Conservation (phyloP, 768 basidiomycete species). For the Panellus pusillus region DNA sequence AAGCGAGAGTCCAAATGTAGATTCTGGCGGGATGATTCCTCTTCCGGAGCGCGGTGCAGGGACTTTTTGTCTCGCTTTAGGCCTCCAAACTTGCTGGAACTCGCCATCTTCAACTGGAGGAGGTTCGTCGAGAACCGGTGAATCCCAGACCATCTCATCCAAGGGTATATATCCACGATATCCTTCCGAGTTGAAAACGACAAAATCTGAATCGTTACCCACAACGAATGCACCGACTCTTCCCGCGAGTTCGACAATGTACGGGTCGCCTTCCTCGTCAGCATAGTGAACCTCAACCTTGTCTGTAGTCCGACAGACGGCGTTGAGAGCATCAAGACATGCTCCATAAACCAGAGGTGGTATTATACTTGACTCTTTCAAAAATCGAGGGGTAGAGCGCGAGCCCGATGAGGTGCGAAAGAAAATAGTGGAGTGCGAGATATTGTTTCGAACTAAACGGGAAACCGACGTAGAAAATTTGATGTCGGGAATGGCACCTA, state of each 20-base stretch:
- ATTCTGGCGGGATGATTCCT: constrained; percentile 57
- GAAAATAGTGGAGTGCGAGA: constrained; percentile 70
- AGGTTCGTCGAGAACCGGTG: constrained; percentile 27
- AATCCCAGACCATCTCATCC: constrained; percentile 72
- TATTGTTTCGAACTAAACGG: constrained; percentile 55
- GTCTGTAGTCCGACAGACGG: constrained; percentile 33
- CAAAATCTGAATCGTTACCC: constrained; percentile 82
- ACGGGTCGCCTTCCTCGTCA: constrained; percentile 82
- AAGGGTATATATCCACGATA: constrained; percentile 79
- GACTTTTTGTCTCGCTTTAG: constrained; percentile 49
- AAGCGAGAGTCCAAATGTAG: constrained; percentile 45
- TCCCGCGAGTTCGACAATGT: constrained; percentile 81
- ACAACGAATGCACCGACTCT: constrained; percentile 71
- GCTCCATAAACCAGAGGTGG: constrained; percentile 65
- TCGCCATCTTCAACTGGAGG: constrained; percentile 33
- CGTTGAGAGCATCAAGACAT: constrained; percentile 56
- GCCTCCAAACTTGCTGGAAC: constrained; percentile 58
- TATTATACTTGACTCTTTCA: constrained; percentile 71
- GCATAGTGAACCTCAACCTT: constrained; percentile 64
- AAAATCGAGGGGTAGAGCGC: constrained; percentile 62
- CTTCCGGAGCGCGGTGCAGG: constrained; percentile 29
- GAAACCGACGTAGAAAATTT: constrained; percentile 70
- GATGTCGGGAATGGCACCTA: constrained; percentile 69
- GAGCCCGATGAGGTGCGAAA: constrained; percentile 75
- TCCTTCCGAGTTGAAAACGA: constrained; percentile 71